phyloP scores from a whole-genome alignment of 2,329 filamentous ascomycete genomes.

The Dendrostoma leiphaemia region DNA sequence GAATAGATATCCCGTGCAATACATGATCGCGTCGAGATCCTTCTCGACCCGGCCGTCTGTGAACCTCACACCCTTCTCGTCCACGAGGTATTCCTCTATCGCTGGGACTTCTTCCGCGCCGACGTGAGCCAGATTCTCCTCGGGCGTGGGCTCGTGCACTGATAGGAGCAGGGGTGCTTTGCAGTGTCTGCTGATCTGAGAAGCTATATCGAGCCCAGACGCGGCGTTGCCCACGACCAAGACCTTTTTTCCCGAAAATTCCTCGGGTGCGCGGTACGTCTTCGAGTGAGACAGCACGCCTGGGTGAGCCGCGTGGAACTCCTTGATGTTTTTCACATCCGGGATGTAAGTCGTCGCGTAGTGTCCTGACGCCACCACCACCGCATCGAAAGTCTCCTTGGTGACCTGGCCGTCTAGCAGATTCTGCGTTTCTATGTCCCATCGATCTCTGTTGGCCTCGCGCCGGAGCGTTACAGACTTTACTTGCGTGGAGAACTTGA shows the following conservation, averaged over 20 bases:
- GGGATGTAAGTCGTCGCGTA: constrained; percentile 70
- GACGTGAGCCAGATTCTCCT: constrained; percentile 42
- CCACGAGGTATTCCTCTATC: constrained; percentile 55
- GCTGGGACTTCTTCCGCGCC: constrained; percentile 52
- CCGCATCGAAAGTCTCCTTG: constrained; percentile 64
- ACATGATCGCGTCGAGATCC: constrained; percentile 74
- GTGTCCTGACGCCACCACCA: constrained; percentile 74
- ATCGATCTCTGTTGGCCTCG: constrained; percentile 42
- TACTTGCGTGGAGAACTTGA: constrained; percentile 71
- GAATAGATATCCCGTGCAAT: constrained; percentile 89
- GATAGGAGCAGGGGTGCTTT: constrained; percentile 62
- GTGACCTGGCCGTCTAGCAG: constrained; percentile 1
- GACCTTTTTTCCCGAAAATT: constrained; percentile 69
- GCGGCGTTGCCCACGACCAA: constrained; percentile 82
- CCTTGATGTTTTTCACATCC: constrained; percentile 54
- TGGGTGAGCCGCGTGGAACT: constrained; percentile 60
- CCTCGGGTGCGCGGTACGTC: constrained; percentile 66
- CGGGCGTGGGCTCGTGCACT: constrained; percentile 50
- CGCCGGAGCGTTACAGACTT: constrained; percentile 49
- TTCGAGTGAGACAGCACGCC: constrained; percentile 72
- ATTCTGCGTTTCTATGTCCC: constrained; percentile 42
- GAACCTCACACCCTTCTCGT: constrained; percentile 61
- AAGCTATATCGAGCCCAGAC: constrained; percentile 79
- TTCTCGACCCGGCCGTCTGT: constrained; percentile 61
- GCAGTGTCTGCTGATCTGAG: constrained; percentile 67